Conservation (phyloP, 192 early-diverging fungal species). For the Phycomyces nitens region DNA sequence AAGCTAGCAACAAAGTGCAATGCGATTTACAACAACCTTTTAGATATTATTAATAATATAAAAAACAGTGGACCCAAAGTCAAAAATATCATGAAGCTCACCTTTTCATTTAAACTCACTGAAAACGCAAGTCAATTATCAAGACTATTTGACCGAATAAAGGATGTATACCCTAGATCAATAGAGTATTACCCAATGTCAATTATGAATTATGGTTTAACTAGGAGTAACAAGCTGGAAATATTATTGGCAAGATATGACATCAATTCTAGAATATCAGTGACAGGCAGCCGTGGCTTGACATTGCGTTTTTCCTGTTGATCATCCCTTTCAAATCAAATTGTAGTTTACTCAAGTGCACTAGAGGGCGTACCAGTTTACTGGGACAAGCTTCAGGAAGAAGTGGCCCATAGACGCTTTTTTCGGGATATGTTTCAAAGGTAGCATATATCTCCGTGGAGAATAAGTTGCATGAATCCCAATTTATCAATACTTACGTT, state of each 20-base stretch:
- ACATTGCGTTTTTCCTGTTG: slow-evolving; percentile 90
- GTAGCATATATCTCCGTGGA: too few species aligned
- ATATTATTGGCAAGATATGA: slow-evolving; percentile 95
- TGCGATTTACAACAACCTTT: slow-evolving; percentile 98
- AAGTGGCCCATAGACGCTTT: slow-evolving; percentile 80
- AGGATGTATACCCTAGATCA: too few species aligned
- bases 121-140: slow-evolving; percentile 41
- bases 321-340: slow-evolving; percentile 85
- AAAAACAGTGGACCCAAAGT: slow-evolving; percentile 64
- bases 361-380: slow-evolving; percentile 81
- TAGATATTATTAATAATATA: slow-evolving; percentile 95
- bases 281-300: slow-evolving; percentile 79
- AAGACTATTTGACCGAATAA: background rate
- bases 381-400: slow-evolving; percentile 89
- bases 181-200: too few species aligned
- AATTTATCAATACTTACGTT: background rate
- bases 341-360: slow-evolving; percentile 77
- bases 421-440: slow-evolving; percentile 82
- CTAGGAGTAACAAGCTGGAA: slow-evolving; percentile 94
- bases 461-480: too few species aligned
- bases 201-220: too few species aligned
- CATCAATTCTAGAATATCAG: slow-evolving; percentile 83
- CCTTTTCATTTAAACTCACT: slow-evolving; percentile 84
- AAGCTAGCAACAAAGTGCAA: slow-evolving; percentile 96
- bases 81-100: slow-evolving; percentile 87